Evolutionary conservation across 805 yeast genomes (phyloP), one percentile per base, ranked within the genome.

Genomic region (Isabelozyma pseudorhagii): DNA sequence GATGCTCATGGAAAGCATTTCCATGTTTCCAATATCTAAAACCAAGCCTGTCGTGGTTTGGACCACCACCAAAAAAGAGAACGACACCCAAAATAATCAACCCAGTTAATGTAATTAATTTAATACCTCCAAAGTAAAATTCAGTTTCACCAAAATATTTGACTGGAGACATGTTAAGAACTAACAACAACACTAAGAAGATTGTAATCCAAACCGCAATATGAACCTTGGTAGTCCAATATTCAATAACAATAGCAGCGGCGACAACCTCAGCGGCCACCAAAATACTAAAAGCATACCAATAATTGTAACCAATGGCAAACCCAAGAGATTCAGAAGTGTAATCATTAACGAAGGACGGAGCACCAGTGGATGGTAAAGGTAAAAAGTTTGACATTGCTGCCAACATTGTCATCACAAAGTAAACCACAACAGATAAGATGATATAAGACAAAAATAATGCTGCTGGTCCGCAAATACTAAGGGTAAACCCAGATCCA

Each of bases 391-490:
- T 60, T 11, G 70, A 58, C 72, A 63, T 67, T 58, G 68, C 68
- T 0, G 63, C 71, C 53, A 69, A 54, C 58, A 59, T 53, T 46
- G 62, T 63, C 72, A 68, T 66, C 34, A 67, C 66, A 46, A 62
- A 61, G 49, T 55, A 70, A 25, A 68, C 55, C 9, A 62, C 58
- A 28, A 57, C 46, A 1, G 66, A 54, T 60, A 65, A 59, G 13
- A 61, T 44, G 29, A 52, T 14, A 43, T 62, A 63, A 15, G 61
- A 50, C 40, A 84, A 78, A 46, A 84, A 72, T 36, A 84, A 63
- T 34, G 85, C 79, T 3, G 83, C 87, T 5, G 88, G 86, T 40
- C 90, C 90, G 59, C 86, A 86, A 15, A 76, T 72, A 36, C 63
- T 62, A 51, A 85, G 69, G 1, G 87, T 81, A 41, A 76, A 66